Evolutionary conservation across 345 rosid species (phyloP).

Genomic region (Brassica carinata): DNA sequence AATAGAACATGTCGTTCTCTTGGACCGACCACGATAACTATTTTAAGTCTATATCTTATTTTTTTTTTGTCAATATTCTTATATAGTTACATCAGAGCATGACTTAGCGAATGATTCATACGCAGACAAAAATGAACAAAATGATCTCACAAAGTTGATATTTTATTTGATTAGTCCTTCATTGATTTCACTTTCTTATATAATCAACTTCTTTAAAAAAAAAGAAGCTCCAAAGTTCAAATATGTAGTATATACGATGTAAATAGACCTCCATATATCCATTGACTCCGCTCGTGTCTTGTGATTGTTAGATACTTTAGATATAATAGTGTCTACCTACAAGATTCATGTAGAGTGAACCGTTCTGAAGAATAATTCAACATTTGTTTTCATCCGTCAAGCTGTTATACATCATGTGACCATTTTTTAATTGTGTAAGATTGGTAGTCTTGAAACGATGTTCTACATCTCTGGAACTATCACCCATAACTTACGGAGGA

Average conservation of each 20-base stretch:
- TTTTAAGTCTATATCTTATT: background rate
- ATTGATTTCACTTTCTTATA: background rate
- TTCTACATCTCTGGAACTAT: too few relatives aligned
- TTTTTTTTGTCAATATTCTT: slow-evolving; percentile 11
- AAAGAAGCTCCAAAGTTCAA: background rate
- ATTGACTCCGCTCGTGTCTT: background rate
- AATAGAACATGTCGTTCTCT: slow-evolving; percentile 19
- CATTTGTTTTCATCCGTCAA: background rate
- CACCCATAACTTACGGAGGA: too few relatives aligned
- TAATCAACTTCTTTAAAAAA: background rate
- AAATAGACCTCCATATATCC: background rate
- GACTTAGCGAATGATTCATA: slow-evolving; percentile 9
- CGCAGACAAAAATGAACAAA: background rate
- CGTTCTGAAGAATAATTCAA: background rate
- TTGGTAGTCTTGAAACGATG: too few relatives aligned
- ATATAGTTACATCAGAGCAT: slow-evolving; percentile 4
- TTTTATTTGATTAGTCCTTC: background rate
- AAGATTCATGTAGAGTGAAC: background rate
- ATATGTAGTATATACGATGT: background rate
- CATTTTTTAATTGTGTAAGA: too few relatives aligned
- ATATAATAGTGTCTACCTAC: background rate
- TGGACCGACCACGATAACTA: slow-evolving; percentile 24
- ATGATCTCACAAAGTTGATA: background rate
- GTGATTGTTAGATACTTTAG: background rate
- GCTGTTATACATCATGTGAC: background rate